Base-by-base conservation (phyloP, 192 early-diverging fungal genomes). In the Coemansia umbellata region DNA sequence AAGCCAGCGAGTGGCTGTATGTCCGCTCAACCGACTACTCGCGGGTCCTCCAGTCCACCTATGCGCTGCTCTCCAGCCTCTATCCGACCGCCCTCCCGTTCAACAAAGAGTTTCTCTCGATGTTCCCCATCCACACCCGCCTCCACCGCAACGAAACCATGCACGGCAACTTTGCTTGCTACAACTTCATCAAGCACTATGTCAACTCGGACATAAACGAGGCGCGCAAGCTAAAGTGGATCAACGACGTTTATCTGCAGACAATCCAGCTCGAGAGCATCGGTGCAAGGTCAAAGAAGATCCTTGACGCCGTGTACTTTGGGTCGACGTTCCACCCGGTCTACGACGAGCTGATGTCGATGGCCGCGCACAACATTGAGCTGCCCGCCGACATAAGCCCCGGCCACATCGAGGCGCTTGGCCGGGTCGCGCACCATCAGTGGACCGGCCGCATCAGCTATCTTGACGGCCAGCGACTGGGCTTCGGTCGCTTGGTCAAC, bases 1-100 rank as follows among this genome's bases (percentile, higher is more conserved):
- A 19, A 0, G 36, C 43, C 59, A 3, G 31, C 51, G 53, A 72
- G 31, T 59, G 59, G 53, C 49, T 85, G 37, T 84, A 83, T 50
- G 54, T 83, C 48, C 73, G 81, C 26, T 63, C 76, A 3, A 81
- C 83, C 0, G 82, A 81, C 45, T 87, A 85, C 59, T 63, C 82
- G 21, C 74, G 85, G 31, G 84, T 84, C 4, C 64, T 87, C 49
- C 84, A 87, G 50, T 80, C 75, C 8, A 71, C 85, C 3, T 80
- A 83, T 41, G 79, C 80, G 63, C 71, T 87, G 13, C 44, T 87
- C 0, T 60, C 66, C 10, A 82, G 85, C 0, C 55, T 87, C 41
- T 39, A 57, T 18, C 70, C 70, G 19, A 35, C 10, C 33, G n/a
- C 33, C 0, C 33, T 35, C 10, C 37, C 50, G 58, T 73, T 73